Evolutionary conservation across 1,284 basidiomycete genomes (phyloP), one percentile per base, ranked within the genome.

Genomic region (Heimioporus retisporus): DNA sequence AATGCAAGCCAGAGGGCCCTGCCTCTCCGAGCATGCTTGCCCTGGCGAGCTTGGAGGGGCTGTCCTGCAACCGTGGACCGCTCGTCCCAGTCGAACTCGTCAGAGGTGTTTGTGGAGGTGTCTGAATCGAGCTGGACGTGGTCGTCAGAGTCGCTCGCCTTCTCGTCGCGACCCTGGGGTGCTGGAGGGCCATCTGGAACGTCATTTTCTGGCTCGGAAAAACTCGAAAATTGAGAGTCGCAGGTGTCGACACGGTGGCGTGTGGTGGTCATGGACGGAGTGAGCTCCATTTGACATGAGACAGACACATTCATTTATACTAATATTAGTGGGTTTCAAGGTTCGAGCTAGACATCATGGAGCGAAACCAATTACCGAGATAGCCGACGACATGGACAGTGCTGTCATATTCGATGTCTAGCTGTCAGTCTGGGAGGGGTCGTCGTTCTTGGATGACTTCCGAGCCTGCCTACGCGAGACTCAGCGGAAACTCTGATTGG

Each of bases 61-160:
- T 68, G 65, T 31, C 64, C 67, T 48, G 63, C 65, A 40, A 31
- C 44, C 54, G 75, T 69, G 50, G 82, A 79, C 10, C 84, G 87
- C 65, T 91, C 85, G 63, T 92, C 89, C 92, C 91, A 93, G 80
- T 93, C 85, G 71, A 93, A 93, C 72, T 93, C 89, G 72, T 92
- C 91, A 19, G 86, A 88, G 2, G 87, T 84, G 72, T 88, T 86
- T 16, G 90, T 91, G 44, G 81, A 85, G 10, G 88, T 84, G 68
- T 90, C 88, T 8, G 87, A 84, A 65, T 87, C 85, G 40, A 68
- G 68, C 48, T 76, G 59, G 2, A 40, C 65, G 40, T 64, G 57
- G 31, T 55, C 58, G n/a, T 63, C 68, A 31, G n/a, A 67, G 53
- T 44, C 23, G 15, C 63, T 64, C 44, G 40, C 62, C 8, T 40